Evolutionary conservation across 2,329 filamentous ascomycete species (phyloP).

Genomic region (Ophiostoma ulmi): DNA sequence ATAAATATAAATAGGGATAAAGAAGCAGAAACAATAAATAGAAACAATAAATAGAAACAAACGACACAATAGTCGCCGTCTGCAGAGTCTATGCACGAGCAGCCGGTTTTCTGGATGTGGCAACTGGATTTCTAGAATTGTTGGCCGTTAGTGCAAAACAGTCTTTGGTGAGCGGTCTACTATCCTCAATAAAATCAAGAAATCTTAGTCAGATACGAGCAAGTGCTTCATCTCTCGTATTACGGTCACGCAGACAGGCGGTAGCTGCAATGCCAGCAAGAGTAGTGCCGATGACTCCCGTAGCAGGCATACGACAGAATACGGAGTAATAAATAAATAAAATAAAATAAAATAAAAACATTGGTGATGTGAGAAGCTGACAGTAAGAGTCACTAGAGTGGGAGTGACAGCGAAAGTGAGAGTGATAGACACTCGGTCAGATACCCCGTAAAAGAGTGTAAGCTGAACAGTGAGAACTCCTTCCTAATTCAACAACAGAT

Average conservation of each 20-base stretch:
- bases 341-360: background rate
- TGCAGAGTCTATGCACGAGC: background rate
- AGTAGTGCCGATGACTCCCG: background rate
- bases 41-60: background rate
- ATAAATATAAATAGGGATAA: background rate
- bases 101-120: background rate
- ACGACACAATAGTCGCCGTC: background rate
- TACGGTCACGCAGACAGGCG: too few species aligned
- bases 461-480: background rate
- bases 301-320: background rate
- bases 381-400: too few species aligned
- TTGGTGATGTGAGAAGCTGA: too few species aligned
- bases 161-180: background rate
- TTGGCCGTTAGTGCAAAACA: slow-evolving; percentile 20
- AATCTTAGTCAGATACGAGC: too few species aligned
- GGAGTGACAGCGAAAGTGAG: too few species aligned
- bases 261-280: too few species aligned
- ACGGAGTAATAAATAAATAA: too few species aligned
- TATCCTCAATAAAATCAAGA: too few species aligned
- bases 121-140: background rate
- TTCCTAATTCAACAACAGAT: background rate
- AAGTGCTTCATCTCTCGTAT: too few species aligned
- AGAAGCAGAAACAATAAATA: background rate
- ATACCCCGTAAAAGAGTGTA: background rate
- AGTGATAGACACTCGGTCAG: too few species aligned